Conservation (phyloP, 2,329 filamentous ascomycete species). For the Ascocoryne sarcoides region DNA sequence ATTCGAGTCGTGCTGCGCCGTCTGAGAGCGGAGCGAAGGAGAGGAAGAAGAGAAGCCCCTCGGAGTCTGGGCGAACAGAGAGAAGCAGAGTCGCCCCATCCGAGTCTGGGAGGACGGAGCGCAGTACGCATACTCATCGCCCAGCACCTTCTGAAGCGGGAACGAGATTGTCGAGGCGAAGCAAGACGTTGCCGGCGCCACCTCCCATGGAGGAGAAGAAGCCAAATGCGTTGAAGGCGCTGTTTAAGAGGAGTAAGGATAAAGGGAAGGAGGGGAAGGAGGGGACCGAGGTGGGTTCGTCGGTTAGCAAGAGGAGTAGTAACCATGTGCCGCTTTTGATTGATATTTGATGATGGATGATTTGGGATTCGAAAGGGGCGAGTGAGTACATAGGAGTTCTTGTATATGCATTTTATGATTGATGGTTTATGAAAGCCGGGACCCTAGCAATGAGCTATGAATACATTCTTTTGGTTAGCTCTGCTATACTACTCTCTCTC, state of each 20-base stretch:
- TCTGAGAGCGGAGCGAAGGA: neutral
- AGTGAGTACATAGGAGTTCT: no score
- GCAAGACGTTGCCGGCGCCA: neutral
- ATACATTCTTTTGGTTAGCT: neutral
- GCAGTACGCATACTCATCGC: neutral
- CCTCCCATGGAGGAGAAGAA: neutral
- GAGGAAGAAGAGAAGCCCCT: neutral
- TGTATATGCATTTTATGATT: no score
- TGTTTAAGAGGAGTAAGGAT: neutral
- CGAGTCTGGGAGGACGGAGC: neutral
- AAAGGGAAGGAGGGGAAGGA: neutral
- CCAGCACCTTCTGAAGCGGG: neutral
- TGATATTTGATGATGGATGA: neutral
- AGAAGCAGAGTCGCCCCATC: constrained; percentile 15
- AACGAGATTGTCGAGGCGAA: neutral
- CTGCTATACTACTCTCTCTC: neutral
- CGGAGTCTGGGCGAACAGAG: constrained; percentile 3
- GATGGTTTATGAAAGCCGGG: neutral
- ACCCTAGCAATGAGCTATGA: neutral
- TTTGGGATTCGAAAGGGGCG: no score
- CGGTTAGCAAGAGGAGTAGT: neutral
- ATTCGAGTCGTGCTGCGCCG: neutral
- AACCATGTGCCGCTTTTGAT: neutral
- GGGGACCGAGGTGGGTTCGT: neutral
- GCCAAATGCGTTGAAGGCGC: neutral